These are phyloP conservation scores for Lathyrus oleraceus DNA, from an alignment of 306 rosid genomes.

Conservation along the genomic window DNA sequence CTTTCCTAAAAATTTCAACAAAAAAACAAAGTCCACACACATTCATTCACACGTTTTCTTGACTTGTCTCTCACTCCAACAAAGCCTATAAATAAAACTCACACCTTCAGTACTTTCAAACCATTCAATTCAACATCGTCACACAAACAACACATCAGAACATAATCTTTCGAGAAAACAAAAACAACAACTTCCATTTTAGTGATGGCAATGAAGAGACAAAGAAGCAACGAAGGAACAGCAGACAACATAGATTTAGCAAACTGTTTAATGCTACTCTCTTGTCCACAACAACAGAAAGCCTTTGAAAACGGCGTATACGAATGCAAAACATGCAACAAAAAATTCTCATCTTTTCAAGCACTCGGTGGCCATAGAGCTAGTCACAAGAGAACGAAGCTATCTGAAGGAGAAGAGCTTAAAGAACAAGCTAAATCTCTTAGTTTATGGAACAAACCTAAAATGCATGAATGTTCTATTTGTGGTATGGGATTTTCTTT, in stretches of 20 bases:
- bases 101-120: not conserved
- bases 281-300: conserved; percentile 36
- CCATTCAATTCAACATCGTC: conserved; percentile 25
- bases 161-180: not conserved
- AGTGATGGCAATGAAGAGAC: conserved; percentile 49
- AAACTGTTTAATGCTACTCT: conserved; percentile 46
- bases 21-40: not conserved
- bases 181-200: not conserved
- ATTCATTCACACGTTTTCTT: conserved; percentile 4
- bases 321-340: conserved; percentile 81
- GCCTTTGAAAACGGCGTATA: conserved; percentile 34
- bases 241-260: conserved; percentile 32
- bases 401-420: conserved; percentile 8
- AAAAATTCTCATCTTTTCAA: conserved; percentile 74
- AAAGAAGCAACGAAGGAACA: conserved; percentile 29
- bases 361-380: conserved; percentile 95
- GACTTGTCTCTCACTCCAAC: conserved; percentile 5
- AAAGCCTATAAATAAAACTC: conserved; percentile 24
- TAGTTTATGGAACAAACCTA: conserved; percentile 34
- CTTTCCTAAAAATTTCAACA: not conserved
- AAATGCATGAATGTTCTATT: conserved; percentile 60
- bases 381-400: conserved; percentile 63
- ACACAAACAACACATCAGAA: not conserved
- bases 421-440: conserved; percentile 24
- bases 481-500: conserved; percentile 68